Evolutionary conservation across 2,329 filamentous ascomycete species (phyloP), one percentile per base, ranked within the genome.

Genomic region (Sporothrix inflata): DNA sequence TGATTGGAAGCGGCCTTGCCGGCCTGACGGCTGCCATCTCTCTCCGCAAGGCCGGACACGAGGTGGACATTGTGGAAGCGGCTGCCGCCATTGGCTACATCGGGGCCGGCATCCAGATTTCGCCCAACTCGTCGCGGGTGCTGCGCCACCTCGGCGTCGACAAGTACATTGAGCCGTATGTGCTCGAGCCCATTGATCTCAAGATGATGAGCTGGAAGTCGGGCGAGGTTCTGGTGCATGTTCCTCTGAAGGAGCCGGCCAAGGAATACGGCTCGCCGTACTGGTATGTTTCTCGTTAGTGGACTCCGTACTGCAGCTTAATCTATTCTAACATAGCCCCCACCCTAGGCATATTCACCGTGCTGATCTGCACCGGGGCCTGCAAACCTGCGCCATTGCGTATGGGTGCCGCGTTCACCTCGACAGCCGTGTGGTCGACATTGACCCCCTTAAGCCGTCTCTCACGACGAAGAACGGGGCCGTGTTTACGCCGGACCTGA

Each of bases 91-190:
- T 79, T 76, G 76, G 76, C 34, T 79, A 81, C 70, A 79, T 80
- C 21, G 80, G 80, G 30, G 86, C 86, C 8, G 85, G 86, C 1
- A 80, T 88, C n/a, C 86, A 88, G 74, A 79, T 87, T 3, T 86
- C 84, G 0, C 84, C 86, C 4, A 86, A 85, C 70, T 81, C 83
- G 0, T 84, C 85, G 1, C 81, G 83, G 8, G 80, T 88, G 7
- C 79, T 90, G 4, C 82, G 83, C 34, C 78, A 81, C 74, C 89
- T 87, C 83, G 82, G 82, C 5, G 79, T 90, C 1, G 81, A 84
- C 24, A 80, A 84, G 4, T 76, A 76, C 1, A 77, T 90, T 12
- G 82, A 79, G 79, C 55, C 75, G 7, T 78, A 78, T 0, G 30
- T 79, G 77, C 3, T 81, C 3, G 81, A 81, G 61, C 88, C 88